A percentile compares a stretch with the other conserved stretches of the same genome.
Evolutionary conservation across 805 yeast genomes (phyloP).

Genomic region (Ogataea nakhonphanomensis): DNA sequence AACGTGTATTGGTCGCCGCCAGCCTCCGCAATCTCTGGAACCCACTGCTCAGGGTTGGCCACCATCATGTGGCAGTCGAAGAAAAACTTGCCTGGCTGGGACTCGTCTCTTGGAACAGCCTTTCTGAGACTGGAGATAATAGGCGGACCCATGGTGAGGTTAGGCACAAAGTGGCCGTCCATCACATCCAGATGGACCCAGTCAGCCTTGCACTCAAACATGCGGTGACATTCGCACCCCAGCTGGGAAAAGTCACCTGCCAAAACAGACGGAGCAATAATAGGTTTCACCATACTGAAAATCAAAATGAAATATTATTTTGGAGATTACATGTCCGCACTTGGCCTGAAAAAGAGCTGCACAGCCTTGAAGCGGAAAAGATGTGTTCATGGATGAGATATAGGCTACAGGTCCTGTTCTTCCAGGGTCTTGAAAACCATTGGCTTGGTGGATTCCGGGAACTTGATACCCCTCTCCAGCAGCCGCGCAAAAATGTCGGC

Average conservation of each 20-base stretch:
- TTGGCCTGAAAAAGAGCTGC: not conserved
- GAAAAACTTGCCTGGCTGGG: conserved; percentile 30
- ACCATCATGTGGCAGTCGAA: conserved; percentile 99
- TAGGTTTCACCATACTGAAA: conserved; percentile 44
- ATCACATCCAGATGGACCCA: conserved; percentile 98
- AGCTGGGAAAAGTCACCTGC: conserved; percentile 89
- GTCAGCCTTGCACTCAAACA: conserved; percentile 79
- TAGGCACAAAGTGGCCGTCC: conserved; percentile 99
- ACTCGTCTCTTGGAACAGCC: conserved; percentile 40
- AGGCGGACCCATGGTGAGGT: conserved; percentile 92
- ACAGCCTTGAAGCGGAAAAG: not conserved
- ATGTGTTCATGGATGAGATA: not conserved
- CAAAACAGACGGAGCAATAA: conserved; percentile 91
- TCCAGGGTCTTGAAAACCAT: conserved; percentile 62
- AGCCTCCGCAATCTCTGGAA: conserved; percentile 83
- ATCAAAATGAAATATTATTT: not conserved
- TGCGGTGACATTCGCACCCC: conserved; percentile 81
- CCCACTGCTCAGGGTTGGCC: conserved; percentile 88
- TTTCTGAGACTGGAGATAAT: conserved; percentile 22
- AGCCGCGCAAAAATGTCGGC: conserved; percentile 43
- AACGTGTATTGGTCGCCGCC: conserved; percentile 97
- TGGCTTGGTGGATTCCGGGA: conserved; percentile 46
- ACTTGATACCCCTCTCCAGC: conserved; percentile 71
- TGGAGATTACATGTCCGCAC: not conserved
- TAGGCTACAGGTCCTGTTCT: conserved; percentile 46